Evolutionary conservation across 2,329 filamentous ascomycete genomes (phyloP).

Genomic region (Cylindrodendrum hubeiense): DNA sequence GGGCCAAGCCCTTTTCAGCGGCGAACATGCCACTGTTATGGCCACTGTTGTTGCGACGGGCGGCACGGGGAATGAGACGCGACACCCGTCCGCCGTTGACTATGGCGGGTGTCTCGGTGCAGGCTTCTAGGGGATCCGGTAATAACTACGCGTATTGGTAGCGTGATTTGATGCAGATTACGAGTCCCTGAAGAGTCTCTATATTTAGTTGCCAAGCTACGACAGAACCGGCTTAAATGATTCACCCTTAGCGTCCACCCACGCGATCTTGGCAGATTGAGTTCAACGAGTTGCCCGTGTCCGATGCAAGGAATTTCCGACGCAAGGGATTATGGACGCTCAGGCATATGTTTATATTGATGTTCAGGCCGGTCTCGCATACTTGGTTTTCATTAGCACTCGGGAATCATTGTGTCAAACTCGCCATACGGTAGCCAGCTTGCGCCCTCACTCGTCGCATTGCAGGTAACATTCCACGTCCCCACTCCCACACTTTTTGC

Average conservation of each 20-base stretch:
- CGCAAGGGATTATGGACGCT: neutral
- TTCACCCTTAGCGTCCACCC: neutral
- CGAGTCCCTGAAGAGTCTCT: neutral
- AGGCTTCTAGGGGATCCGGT: neutral
- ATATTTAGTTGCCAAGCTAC: conserved; percentile 1
- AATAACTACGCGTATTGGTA: neutral
- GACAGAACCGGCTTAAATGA: neutral
- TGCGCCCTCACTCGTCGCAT: no score
- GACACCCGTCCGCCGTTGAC: neutral
- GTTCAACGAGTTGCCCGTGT: neutral
- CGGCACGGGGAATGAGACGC: neutral
- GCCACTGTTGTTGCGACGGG: no score
- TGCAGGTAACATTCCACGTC: no score
- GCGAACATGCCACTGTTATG: neutral
- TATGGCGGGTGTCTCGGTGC: neutral
- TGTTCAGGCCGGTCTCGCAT: neutral
- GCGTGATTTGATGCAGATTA: no score
- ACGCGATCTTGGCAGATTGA: conserved; percentile 17
- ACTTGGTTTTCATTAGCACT: neutral
- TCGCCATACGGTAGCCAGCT: no score
- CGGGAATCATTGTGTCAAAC: neutral
- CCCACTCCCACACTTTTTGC: no score
- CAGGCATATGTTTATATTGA: neutral
- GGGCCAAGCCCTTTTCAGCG: neutral
- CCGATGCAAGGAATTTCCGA: neutral